Evolutionary conservation across 768 basidiomycete species (phyloP).

Genomic region (Leccinum longicurvipes): DNA sequence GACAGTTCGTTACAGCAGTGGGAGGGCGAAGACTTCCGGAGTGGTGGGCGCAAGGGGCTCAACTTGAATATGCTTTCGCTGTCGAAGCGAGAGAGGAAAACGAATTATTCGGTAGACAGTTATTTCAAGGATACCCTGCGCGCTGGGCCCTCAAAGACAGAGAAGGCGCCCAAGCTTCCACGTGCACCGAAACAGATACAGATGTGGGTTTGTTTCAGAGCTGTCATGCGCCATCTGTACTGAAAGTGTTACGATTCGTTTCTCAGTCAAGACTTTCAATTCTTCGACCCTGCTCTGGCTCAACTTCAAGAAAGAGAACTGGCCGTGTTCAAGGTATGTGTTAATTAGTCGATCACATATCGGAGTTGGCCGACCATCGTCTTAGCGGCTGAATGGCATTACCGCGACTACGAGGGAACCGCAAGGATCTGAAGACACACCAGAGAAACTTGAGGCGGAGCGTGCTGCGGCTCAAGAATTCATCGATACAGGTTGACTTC

Average conservation of each 20-base stretch:
- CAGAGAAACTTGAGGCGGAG: constrained; percentile 84
- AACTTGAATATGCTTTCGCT: constrained; percentile 80
- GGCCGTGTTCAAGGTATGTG: constrained; percentile 66
- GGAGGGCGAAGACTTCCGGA: constrained; percentile 92
- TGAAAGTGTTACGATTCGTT: neutral
- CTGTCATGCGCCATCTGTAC: neutral
- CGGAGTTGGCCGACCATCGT: neutral
- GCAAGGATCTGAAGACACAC: constrained; percentile 67
- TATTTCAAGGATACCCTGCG: constrained; percentile 94
- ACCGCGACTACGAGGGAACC: constrained; percentile 61
- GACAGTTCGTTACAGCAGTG: constrained; percentile 89
- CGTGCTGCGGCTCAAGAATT: constrained; percentile 74
- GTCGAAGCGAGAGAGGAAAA: constrained; percentile 91
- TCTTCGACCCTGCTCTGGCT: constrained; percentile 80
- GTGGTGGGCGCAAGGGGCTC: constrained; percentile 69
- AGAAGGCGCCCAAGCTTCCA: constrained; percentile 80
- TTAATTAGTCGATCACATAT: neutral
- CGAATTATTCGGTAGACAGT: constrained; percentile 90
- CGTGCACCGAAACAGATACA: constrained; percentile 85
- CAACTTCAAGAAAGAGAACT: constrained; percentile 86
- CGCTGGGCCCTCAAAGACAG: constrained; percentile 70
- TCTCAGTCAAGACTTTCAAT: constrained; percentile 90
- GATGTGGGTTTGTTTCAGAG: constrained; percentile 50
- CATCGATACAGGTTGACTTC: constrained; percentile 71
- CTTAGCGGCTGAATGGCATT: constrained; percentile 64